These are phyloP conservation scores for Daldinia vernicosa DNA, from an alignment of 495 filamentous ascomycete genomes.

Conservation along the genomic window DNA sequence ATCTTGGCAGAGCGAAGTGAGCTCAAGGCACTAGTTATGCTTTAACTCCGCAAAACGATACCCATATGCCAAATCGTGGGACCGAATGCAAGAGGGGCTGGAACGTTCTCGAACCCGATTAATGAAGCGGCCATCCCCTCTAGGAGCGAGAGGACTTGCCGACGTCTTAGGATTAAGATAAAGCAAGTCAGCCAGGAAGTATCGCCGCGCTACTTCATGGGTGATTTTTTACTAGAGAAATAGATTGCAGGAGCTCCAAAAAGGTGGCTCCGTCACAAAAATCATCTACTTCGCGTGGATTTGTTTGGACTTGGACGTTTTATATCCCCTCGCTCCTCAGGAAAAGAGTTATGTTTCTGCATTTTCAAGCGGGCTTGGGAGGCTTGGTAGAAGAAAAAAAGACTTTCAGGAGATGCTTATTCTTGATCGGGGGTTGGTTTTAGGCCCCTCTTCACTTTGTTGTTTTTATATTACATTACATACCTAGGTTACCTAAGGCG, in stretches of 20 bases:
- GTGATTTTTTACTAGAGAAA: constrained; percentile 4
- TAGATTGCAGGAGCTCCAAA: background rate
- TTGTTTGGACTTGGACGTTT: background rate
- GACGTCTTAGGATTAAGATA: constrained; percentile 32
- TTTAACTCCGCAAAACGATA: constrained; percentile 20
- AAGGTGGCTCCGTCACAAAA: background rate
- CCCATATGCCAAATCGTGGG: constrained; percentile 10
- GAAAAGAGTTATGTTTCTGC: constrained; percentile 23
- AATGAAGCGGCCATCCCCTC: constrained; percentile 20
- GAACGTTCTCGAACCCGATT: constrained; percentile 15
- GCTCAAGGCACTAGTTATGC: constrained; percentile 47
- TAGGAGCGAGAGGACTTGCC: constrained; percentile 9
- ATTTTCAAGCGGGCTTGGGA: constrained; percentile 26
- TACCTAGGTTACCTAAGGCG: background rate
- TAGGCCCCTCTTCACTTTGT: background rate
- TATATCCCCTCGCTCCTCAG: background rate
- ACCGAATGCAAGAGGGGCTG: constrained; percentile 6
- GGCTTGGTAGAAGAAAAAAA: constrained; percentile 21
- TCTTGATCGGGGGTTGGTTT: constrained; percentile 5
- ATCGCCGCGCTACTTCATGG: constrained; percentile 2
- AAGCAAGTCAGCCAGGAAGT: constrained; percentile 11
- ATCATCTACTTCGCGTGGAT: background rate
- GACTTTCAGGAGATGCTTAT: constrained; percentile 19
- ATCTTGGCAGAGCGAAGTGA: constrained; percentile 43
- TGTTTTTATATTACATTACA: constrained; percentile 3